Evolutionary conservation across 169 alveolate genomes (phyloP), one percentile per base, ranked within the genome.

Genomic region (Eimeria sp.): DNA sequence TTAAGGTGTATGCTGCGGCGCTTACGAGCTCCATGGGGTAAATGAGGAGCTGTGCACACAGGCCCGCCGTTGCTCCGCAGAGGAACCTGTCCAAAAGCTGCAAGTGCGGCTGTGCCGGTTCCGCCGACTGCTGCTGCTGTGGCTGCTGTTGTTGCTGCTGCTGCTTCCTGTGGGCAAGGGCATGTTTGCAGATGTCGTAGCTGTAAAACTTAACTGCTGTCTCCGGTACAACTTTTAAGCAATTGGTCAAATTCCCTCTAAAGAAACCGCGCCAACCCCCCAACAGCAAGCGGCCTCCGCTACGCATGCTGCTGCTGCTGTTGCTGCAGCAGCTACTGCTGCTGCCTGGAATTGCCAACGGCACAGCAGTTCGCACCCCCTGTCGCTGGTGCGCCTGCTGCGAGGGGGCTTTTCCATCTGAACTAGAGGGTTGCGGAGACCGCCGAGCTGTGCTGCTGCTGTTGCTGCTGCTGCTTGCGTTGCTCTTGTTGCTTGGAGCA

Each of bases 1-100:
- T 37, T 4, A 74, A 1, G 33, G 33, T 74, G 54, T 13, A 40
- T 23, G 56, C 8, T 13, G 30, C 25, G 66, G 97, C 52, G 95
- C 95, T 97, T 58, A 96, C 97, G 16, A 96, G 72, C 95, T 97
- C 98, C 97, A 97, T 89, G 25, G 98, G 98, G 74, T 97, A 97
- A 14, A 97, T 96, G 56, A 77, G 43, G 27, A 97, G 90, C 77
- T 97, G 97, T 10, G 97, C 97, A 46, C 95, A 82, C 62, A 95
- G 77, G 37, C 96, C 98, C 88, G 96, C 97, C 37, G 66, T 54
- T 25, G 90, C 97, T 16, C 96, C 98, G 66, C 96, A 96, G 72
- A 97, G 68, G 33, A 97, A 56, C 66, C 91, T 95, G 76, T 97
- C 98, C 25, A n/a, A 27, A n/a, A 96, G 62, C 90, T 78, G 96